Conservation (phyloP, 805 yeast species). For the Wickerhamomyces queroliae region DNA sequence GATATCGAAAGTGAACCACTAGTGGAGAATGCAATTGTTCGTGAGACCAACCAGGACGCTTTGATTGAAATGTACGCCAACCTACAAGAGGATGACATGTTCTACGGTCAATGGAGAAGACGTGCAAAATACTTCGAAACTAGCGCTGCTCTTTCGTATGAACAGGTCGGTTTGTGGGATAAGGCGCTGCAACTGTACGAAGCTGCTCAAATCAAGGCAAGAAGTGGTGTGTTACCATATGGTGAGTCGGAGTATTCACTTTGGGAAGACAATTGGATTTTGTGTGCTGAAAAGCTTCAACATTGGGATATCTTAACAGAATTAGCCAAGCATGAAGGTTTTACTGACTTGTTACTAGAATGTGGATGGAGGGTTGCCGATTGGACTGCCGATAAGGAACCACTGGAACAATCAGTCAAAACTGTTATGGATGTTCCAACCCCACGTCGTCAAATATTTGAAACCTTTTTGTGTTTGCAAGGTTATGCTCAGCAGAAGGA, state of each 20-base stretch:
- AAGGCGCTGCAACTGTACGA: constrained; percentile 92
- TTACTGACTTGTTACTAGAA: constrained; percentile 89
- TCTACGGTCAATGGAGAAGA: constrained; percentile 96
- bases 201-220: constrained; percentile 92
- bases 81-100: constrained; percentile 92
- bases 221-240: constrained; percentile 92
- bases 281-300: constrained; percentile 93
- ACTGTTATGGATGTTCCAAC: constrained; percentile 99
- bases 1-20: constrained; percentile 52
- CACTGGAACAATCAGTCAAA: constrained; percentile 88
- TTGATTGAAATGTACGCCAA: constrained; percentile 82
- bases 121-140: constrained; percentile 93
- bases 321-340: constrained; percentile 95
- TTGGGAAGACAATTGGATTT: constrained; percentile 99
- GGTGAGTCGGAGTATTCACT: constrained; percentile 91
- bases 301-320: constrained; percentile 98
- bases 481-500: constrained; percentile 90
- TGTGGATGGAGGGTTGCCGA: constrained; percentile 99
- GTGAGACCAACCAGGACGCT: constrained; percentile 87
- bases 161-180: constrained; percentile 93
- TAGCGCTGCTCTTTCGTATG: constrained; percentile 86
- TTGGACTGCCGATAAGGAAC: constrained; percentile 93
- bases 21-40: constrained; percentile 65
- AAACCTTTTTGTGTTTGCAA: constrained; percentile 88
- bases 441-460: constrained; percentile 92